These are phyloP conservation scores for Starmerella roubikii DNA, from an alignment of 805 yeast species.

Conservation along the genomic window DNA sequence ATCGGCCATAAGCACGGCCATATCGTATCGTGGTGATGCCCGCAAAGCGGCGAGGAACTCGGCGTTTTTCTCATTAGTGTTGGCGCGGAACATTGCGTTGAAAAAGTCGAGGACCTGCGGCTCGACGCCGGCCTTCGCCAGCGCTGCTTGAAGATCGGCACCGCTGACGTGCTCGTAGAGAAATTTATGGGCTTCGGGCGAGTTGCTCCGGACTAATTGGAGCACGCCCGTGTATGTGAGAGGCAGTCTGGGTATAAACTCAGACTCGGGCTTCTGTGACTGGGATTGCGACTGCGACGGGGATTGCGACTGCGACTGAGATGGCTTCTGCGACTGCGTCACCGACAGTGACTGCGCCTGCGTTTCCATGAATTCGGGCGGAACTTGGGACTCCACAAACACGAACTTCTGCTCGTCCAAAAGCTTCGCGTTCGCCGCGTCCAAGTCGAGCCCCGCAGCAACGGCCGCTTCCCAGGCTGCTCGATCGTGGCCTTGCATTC, in stretches of 20 bases:
- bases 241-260: constrained; percentile 13
- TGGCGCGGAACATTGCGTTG: constrained; percentile 7
- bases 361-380: background rate
- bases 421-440: constrained; percentile 16
- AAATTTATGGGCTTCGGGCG: constrained; percentile 11
- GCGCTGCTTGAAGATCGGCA: constrained; percentile 12
- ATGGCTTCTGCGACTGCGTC: background rate
- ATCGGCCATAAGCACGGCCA: constrained; percentile 17
- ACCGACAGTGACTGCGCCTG: background rate
- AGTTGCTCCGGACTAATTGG: constrained; percentile 8
- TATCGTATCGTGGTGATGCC: constrained; percentile 15
- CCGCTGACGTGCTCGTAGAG: constrained; percentile 14
- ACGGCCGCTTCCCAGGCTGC: constrained; percentile 8
- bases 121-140: constrained; percentile 17
- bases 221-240: constrained; percentile 17
- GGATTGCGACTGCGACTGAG: too few relatives aligned
- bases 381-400: constrained; percentile 6
- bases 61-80: constrained; percentile 12
- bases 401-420: constrained; percentile 5
- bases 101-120: constrained; percentile 19
- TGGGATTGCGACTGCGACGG: background rate
- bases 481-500: constrained; percentile 10
- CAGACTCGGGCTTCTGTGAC: background rate
- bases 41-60: constrained; percentile 13
- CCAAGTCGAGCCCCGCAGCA: constrained; percentile 14